These are phyloP conservation scores for Cytospora leucostoma DNA, from an alignment of 2,329 filamentous ascomycete species.

Conservation along the genomic window DNA sequence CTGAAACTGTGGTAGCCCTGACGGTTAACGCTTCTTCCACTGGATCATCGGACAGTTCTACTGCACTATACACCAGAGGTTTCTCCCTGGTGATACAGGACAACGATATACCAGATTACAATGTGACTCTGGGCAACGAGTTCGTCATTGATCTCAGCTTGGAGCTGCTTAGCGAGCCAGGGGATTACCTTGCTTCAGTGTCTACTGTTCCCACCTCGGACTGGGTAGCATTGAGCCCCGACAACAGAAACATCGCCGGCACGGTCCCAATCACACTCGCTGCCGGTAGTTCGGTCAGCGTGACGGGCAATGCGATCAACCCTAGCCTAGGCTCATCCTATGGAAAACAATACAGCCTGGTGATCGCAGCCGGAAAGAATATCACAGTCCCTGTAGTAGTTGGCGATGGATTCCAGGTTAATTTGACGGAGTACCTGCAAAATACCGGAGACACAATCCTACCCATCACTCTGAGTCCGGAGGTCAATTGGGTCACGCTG, in stretches of 20 bases:
- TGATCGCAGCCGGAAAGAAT: background rate
- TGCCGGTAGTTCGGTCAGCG: conserved; percentile 3
- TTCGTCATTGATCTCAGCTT: background rate
- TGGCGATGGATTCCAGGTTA: conserved; percentile 3
- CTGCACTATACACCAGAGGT: background rate
- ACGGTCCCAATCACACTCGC: conserved; percentile 1
- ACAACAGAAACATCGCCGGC: background rate
- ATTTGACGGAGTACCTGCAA: conserved; percentile 4
- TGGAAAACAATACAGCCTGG: conserved; percentile 1
- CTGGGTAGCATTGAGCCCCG: background rate
- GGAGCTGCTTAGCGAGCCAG: background rate
- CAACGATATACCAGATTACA: background rate
- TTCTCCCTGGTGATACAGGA: background rate
- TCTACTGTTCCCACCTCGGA: background rate
- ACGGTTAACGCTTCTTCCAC: conserved; percentile 11
- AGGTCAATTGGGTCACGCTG: background rate
- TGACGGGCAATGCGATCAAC: background rate
- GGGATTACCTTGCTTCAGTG: background rate
- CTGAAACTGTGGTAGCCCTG: background rate
- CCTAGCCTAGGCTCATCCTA: conserved; percentile 6
- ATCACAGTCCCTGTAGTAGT: conserved; percentile 2
- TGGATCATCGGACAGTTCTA: background rate
- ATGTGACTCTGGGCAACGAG: background rate
- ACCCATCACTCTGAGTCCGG: conserved; percentile 1
- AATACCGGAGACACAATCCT: background rate